Evolutionary conservation across 2,329 filamentous ascomycete species (phyloP), one percentile per base, ranked within the genome.

Genomic region (Nemania sp.): DNA sequence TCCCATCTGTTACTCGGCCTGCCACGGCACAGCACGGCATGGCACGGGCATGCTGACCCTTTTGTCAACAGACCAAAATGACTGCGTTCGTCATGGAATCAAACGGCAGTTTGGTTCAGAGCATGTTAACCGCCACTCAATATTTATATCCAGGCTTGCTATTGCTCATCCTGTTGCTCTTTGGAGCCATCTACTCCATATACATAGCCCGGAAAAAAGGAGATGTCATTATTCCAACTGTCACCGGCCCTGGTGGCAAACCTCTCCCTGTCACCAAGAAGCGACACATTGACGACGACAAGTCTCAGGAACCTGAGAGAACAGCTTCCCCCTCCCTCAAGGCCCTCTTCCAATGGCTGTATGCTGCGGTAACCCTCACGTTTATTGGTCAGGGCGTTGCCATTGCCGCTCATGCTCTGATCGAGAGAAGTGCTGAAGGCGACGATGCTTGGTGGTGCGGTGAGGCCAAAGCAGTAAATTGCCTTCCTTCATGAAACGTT

Each of bases 161-260:
- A 46, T 78, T 86, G 13, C 53, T 80, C 37, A 74, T 80, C 18
- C 84, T 87, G 68, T 75, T 86, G 62, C 65, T 78, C 40, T 74
- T 80, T 56, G 80, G 82, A 46, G 80, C 79, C 35, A 77, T 80
- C 63, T 81, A 85, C 72, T 84, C 82, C 69, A 77, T 86, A 43
- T 74, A 81, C 71, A 80, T 78, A 57, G 79, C 81, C 32, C 79
- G 78, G 65, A 81, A 78, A 54, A 78, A 80, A 59, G 81, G 83
- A 39, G 77, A 80, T 64, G 71, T 79, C 37, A 72, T 79, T 20
- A 74, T 75, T 54, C 83, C 80, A 20, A 80, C 75, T 34, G 76
- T 84, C 66, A 87, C 83, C 54, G 93, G 93, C n/a, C 92, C 93
- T 1, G 93, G 91, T 57, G 94, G 93, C 67, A 93, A 96, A 74